Conservation (phyloP, 2,329 filamentous ascomycete genomes). For the Botryotinia calthae region DNA sequence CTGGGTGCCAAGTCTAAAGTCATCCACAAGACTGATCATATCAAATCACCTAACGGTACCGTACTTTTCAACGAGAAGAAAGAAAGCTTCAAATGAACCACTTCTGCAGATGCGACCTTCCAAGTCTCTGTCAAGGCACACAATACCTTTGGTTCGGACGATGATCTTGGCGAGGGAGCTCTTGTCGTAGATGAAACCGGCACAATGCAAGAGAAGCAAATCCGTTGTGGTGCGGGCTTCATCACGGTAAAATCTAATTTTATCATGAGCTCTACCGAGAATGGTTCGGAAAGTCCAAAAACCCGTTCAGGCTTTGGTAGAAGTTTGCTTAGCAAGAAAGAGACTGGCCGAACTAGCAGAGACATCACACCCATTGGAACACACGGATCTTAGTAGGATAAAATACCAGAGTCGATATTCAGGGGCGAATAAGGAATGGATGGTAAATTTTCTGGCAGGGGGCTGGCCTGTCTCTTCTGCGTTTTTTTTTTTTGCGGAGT, state of each 20-base stretch:
- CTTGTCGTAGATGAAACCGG: slow-evolving; percentile 88
- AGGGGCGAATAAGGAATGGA: background rate
- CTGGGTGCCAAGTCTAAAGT: slow-evolving; percentile 69
- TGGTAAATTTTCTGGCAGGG: background rate
- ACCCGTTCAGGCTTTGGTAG: slow-evolving; percentile 43
- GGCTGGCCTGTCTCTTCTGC: background rate
- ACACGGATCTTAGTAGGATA: background rate
- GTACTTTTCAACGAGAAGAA: slow-evolving; percentile 62
- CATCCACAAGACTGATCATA: slow-evolving; percentile 88
- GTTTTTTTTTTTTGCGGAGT: background rate
- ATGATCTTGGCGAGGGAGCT: slow-evolving; percentile 77
- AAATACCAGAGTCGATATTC: background rate
- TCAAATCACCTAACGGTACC: slow-evolving; percentile 67
- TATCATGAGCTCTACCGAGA: slow-evolving; percentile 46
- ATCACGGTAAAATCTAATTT: slow-evolving; percentile 77
- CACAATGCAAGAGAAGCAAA: slow-evolving; percentile 64
- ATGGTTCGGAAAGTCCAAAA: slow-evolving; percentile 44
- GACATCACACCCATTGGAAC: slow-evolving; percentile 43
- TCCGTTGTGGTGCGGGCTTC: slow-evolving; percentile 69
- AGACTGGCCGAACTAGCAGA: slow-evolving; percentile 37
- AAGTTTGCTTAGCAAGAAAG: slow-evolving; percentile 55
- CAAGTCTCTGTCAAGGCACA: slow-evolving; percentile 83
- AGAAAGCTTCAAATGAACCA: slow-evolving; percentile 75
- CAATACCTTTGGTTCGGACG: slow-evolving; percentile 78
- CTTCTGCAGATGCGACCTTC: slow-evolving; percentile 81